Evolutionary conservation across 139 green algal species (phyloP).

Genomic region (Diplosphaera chodatii): DNA sequence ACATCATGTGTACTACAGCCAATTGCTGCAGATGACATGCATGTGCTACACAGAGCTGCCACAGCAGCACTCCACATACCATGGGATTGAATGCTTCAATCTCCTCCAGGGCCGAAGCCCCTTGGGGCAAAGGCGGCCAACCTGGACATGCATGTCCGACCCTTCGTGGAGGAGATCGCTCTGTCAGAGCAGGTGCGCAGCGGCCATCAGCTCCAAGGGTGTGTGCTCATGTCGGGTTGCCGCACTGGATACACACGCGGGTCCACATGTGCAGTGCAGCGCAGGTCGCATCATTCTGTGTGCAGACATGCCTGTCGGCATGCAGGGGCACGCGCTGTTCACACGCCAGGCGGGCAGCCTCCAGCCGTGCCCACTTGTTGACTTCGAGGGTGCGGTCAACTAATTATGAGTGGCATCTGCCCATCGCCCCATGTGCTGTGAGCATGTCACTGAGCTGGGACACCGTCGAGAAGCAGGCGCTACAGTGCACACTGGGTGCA

Average conservation of each 20-base stretch:
- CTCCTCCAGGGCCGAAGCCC: conserved; percentile 8
- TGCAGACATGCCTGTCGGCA: too few relatives aligned
- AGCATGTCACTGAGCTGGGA: too few relatives aligned
- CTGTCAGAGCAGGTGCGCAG: conserved; percentile 4
- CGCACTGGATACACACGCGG: too few relatives aligned
- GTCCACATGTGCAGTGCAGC: conserved; percentile 9
- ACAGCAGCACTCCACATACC: neutral
- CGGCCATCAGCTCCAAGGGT: too few relatives aligned
- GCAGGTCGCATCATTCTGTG: neutral
- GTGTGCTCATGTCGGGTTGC: too few relatives aligned
- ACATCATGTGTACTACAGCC: too few relatives aligned
- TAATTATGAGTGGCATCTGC: too few relatives aligned
- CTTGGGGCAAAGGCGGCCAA: conserved; percentile 30
- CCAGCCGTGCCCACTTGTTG: conserved; percentile 11
- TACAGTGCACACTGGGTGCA: too few relatives aligned
- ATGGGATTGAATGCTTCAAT: neutral
- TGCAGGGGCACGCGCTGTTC: conserved; percentile 26
- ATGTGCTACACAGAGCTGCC: neutral
- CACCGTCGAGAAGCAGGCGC: too few relatives aligned
- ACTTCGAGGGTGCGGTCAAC: conserved; percentile 11
- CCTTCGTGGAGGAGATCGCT: conserved; percentile 28
- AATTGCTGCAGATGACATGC: too few relatives aligned
- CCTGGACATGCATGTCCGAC: conserved; percentile 12
- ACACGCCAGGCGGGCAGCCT: conserved; percentile 18
- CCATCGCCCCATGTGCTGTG: too few relatives aligned